Base-by-base conservation (phyloP, 1,284 basidiomycete genomes). In the Irpex rosettiformis region DNA sequence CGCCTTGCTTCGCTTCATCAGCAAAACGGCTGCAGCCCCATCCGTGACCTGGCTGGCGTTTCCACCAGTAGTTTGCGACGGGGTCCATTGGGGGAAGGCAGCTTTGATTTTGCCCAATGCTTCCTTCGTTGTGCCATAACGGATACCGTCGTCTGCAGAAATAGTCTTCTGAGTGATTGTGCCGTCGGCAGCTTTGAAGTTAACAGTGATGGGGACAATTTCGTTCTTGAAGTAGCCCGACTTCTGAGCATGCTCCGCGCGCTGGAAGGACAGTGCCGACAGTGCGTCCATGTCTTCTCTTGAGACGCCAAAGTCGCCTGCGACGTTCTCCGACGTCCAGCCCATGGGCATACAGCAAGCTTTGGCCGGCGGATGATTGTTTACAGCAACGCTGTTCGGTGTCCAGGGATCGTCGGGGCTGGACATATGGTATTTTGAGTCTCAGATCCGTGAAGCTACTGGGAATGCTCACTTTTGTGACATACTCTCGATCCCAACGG, bases 41-140 rank as follows among this genome's bases (percentile, higher is more conserved):
- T 96, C 94, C 4, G 94, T 94, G 61, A 96, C 82, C 69, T 91
- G 90, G 63, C 84, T 88, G 22, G 94, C 92, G 73, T 96, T 96
- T 21, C 93, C 93, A n/a, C 91, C 93, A 4, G 93, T 95, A 16
- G 91, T 93, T 47, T 82, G 81, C 1, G 78, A 73, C 7, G 85
- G 85, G 2, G 86, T 88, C 92, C 93, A 96, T 66, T 95, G 90
- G 40, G 93, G 93, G 76, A 96, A 96, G 2, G 94, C 94, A 3
- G 89, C 64, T 58, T 82, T 83, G 64, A 93, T 84, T 73, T 88
- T 91, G 51, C 70, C 68, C 52, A 96, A 77, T 7, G 70, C 72
- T 63, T 90, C 88, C 67, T 85, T 81, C 0, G 91, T 94, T 11
- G 90, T 91, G 7, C 86, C 88, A 61, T 82, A 78, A 24, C 93